Conservation (phyloP, 139 green algal species). For the Chlorella sp. region DNA sequence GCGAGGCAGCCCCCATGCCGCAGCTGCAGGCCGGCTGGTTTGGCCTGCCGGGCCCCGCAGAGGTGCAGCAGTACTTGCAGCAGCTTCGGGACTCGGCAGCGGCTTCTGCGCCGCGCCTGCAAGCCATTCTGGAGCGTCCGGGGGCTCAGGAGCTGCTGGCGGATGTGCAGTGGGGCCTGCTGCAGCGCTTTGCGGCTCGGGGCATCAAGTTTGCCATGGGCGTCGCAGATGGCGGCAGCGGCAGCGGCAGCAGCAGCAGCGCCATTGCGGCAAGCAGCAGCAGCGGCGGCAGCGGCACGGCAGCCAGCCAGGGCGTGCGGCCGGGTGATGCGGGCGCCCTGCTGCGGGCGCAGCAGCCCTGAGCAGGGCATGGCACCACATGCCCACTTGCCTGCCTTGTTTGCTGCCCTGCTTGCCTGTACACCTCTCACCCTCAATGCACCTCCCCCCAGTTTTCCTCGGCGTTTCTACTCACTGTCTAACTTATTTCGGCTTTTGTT, state of each 20-base stretch:
- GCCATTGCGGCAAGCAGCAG: not conserved
- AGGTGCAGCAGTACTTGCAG: constrained; percentile 51
- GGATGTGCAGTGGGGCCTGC: constrained; percentile 68
- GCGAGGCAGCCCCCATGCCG: constrained; percentile 20
- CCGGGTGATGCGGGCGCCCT: too few relatives aligned
- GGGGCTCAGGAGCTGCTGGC: constrained; percentile 69
- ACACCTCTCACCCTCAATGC: too few relatives aligned
- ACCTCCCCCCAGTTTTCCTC: too few relatives aligned
- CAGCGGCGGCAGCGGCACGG: not conserved
- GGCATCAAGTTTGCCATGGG: constrained; percentile 79
- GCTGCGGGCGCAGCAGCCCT: too few relatives aligned
- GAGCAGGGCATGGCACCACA: too few relatives aligned
- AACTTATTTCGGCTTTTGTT: too few relatives aligned
- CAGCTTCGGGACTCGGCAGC: constrained; percentile 40
- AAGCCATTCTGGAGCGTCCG: constrained; percentile 57
- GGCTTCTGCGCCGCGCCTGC: constrained; percentile 50
- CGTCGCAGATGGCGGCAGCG: not conserved
- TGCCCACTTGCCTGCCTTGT: too few relatives aligned
- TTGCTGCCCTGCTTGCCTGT: too few relatives aligned
- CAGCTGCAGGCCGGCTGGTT: constrained; percentile 20
- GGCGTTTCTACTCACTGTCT: too few relatives aligned
- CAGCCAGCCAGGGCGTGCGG: too few relatives aligned
- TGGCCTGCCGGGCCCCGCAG: constrained; percentile 39
- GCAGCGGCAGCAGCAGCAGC: not conserved
- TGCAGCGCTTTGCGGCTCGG: constrained; percentile 70